Conservation (phyloP, 2,329 filamentous ascomycete genomes). For the Mariannaea sp. region DNA sequence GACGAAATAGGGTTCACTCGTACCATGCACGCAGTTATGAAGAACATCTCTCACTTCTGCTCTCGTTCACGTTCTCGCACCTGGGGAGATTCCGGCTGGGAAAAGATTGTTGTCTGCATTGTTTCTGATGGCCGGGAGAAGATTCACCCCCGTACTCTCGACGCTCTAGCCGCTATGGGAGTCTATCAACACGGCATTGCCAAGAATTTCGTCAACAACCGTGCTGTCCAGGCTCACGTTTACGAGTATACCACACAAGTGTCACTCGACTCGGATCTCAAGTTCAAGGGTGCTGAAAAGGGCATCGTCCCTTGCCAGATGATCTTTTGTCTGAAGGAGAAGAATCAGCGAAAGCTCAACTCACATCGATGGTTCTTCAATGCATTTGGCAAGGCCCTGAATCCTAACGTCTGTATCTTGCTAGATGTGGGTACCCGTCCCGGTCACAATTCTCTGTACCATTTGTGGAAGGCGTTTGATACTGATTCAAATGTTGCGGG, state of each 20-base stretch:
- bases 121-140: constrained; percentile 90
- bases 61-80: constrained; percentile 88
- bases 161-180: constrained; percentile 93
- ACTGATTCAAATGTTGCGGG: constrained; percentile 97
- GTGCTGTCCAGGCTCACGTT: constrained; percentile 92
- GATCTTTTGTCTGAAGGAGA: constrained; percentile 98
- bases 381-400: constrained; percentile 88
- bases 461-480: constrained; percentile 98
- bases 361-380: constrained; percentile 99
- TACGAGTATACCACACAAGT: constrained; percentile 99
- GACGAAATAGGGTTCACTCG: constrained; percentile 95
- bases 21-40: constrained; percentile 98
- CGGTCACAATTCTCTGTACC: constrained; percentile 87
- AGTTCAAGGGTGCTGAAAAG: constrained; percentile 99
- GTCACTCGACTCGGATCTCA: constrained; percentile 90
- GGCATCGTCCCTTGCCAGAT: constrained; percentile 98
- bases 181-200: constrained; percentile 98
- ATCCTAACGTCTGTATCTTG: constrained; percentile 95
- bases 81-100: constrained; percentile 97
- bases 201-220: constrained; percentile 97
- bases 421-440: constrained; percentile 96
- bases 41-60: constrained; percentile 97
- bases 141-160: constrained; percentile 90
- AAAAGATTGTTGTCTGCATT: constrained; percentile 98
- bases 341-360: constrained; percentile 97